Evolutionary conservation across 257 asterid genomes (phyloP), one percentile per base, ranked within the genome.

Genomic region (Misopates orontium): DNA sequence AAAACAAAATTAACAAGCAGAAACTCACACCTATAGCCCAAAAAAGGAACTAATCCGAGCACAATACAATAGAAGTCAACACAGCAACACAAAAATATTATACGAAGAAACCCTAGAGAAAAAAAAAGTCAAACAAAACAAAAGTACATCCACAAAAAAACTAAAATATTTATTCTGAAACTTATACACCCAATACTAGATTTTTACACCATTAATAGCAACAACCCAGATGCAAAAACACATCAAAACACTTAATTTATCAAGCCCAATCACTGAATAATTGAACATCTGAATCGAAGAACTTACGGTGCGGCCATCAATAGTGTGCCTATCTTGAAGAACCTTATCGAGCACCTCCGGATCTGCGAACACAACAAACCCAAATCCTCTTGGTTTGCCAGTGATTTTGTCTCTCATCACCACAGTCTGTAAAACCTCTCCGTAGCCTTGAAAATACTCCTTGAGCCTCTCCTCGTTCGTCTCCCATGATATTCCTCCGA

Each of bases 401-500:
- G 95, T 62, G 1, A 85, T 14, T 63, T 90, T 87, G 14, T 87
- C 96, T 52, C 95, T 79, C 96, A 90, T 85, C 11, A 87, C 95
- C 17, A 84, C 95, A 9, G 96, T 71, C 74, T 87, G 97, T 75
- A 81, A 32, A 15, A 90, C 92, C 19, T 90, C 97, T 0, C 97
- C 97, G 50, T 78, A 90, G 6, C 79, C 77, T 57, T 86, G 84
- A 31, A 90, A 90, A 75, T 90, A 82, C 56, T 90, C 96, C 71
- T 70, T 83, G 55, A 90, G 84, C 75, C 79, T 87, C 22, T 87
- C 96, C 76, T 90, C 96, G 24, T 75, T 39, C 4, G 96, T 90
- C 54, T 90, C 96, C 97, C 97, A 87, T 6, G 96, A 87, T 41
- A 90, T 90, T 73, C 97, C 97, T n/a, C 97, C 96, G 19, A 90